Percentiles rank a stretch among this genome's conserved stretches.
These are phyloP conservation scores for Diaporthe caulivora DNA, from an alignment of 2,329 filamentous ascomycete genomes.

Conservation along the genomic window DNA sequence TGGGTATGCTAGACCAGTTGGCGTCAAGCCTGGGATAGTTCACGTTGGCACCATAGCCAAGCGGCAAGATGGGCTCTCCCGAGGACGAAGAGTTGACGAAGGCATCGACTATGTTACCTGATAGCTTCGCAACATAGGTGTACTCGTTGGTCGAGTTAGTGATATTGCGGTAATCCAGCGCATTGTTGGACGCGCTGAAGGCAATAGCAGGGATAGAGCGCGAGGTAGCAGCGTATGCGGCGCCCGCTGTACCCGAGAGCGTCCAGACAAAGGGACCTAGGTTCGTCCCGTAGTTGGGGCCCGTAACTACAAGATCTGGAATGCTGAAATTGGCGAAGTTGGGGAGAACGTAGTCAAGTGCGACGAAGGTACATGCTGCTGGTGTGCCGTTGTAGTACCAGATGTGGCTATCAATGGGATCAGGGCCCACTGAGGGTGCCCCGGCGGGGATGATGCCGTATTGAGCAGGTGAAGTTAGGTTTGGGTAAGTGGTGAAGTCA, in stretches of 20 bases:
- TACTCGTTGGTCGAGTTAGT: slow-evolving; percentile 50
- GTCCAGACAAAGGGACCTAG: slow-evolving; percentile 67
- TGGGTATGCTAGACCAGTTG: slow-evolving; percentile 55
- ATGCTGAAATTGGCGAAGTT: slow-evolving; percentile 59
- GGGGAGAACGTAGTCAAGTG: slow-evolving; percentile 67
- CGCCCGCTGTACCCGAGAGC: slow-evolving; percentile 62
- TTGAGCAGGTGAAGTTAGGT: slow-evolving; percentile 55
- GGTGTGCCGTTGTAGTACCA: slow-evolving; percentile 74
- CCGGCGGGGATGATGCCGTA: slow-evolving; percentile 59
- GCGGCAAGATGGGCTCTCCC: slow-evolving; percentile 54
- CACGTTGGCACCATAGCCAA: slow-evolving; percentile 65
- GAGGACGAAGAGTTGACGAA: slow-evolving; percentile 54
- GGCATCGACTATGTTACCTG: slow-evolving; percentile 57
- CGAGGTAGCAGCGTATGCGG: slow-evolving; percentile 62
- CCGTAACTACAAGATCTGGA: slow-evolving; percentile 66
- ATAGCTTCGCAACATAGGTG: slow-evolving; percentile 56
- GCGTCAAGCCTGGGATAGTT: slow-evolving; percentile 61
- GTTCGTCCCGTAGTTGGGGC: slow-evolving; percentile 69
- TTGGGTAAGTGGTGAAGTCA: slow-evolving; percentile 57
- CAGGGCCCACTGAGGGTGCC: slow-evolving; percentile 61
- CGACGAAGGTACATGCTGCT: slow-evolving; percentile 67
- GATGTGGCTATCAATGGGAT: slow-evolving; percentile 65
- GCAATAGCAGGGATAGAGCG: slow-evolving; percentile 64
- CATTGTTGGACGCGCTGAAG: slow-evolving; percentile 57
- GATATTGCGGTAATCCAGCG: slow-evolving; percentile 19